phyloP scores from a whole-genome alignment of 148 eudicot species.

The Arctostaphylos glauca region DNA sequence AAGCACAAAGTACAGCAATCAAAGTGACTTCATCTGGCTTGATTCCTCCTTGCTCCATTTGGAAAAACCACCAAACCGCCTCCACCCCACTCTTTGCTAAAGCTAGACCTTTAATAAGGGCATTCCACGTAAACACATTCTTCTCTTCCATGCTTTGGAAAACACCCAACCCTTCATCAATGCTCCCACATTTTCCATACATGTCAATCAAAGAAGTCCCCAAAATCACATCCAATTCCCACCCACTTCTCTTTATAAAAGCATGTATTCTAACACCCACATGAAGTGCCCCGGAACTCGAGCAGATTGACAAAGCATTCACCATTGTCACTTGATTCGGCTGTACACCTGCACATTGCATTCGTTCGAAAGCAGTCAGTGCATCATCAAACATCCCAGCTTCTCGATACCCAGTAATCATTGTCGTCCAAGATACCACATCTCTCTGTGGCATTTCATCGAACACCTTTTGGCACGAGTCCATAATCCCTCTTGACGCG shows the following conservation, averaged over 20 bases:
- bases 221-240: conserved; percentile 41
- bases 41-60: conserved; percentile 35
- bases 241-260: conserved; percentile 31
- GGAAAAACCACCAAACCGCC: conserved; percentile 36
- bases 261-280: conserved; percentile 45
- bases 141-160: conserved; percentile 38
- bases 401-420: conserved; percentile 42
- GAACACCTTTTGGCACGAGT: conserved; percentile 31
- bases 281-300: conserved; percentile 40
- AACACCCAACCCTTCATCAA: conserved; percentile 31
- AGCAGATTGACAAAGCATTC: conserved; percentile 45
- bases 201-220: conserved; percentile 50
- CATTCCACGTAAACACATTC: conserved; percentile 47
- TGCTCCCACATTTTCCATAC: conserved; percentile 47
- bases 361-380: conserved; percentile 32
- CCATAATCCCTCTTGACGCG: conserved; percentile 30
- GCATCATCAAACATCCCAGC: conserved; percentile 36
- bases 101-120: conserved; percentile 38
- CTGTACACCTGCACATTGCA: conserved; percentile 36
- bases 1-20: conserved; percentile 42
- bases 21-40: conserved; percentile 45
- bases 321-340: conserved; percentile 51
- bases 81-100: conserved; percentile 33
- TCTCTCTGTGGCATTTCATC: conserved; percentile 53
- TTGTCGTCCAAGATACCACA: conserved; percentile 52